Evolutionary conservation across 75 land plant genomes (phyloP), one percentile per base, ranked within the genome.

Genomic region (Isoetes taiwanensis): DNA sequence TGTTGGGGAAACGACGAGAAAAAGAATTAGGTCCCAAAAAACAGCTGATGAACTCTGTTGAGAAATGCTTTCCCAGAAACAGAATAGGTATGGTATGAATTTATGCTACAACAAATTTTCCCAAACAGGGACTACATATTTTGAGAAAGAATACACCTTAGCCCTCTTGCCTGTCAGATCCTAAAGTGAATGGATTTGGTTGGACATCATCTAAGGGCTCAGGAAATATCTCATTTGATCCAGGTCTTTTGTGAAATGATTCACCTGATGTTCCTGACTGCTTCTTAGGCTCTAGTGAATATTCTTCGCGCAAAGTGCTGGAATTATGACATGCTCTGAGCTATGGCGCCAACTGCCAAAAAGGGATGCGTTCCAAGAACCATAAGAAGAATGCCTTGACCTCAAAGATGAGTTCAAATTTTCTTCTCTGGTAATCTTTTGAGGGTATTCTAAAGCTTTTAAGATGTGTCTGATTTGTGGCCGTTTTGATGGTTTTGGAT

Each of bases 321-420:
- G 66, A 27, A 64, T 39, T 4, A 66, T 72, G 4, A 75, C 73
- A 14, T 73, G 64, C 41, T 85, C 85, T 5, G 83, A 85, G 68
- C 82, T 82, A 19, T 77, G 89, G 16, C 97, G 67, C 97, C 97
- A 86, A 65, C 97, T 91, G 4, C 97, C 89, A 69, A 86, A 87
- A 21, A 87, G 41, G 34, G 85, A 73, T 16, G 82, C 95, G 65
- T 87, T 91, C 97, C 97, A 91, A 0, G 85, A 83, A 1, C 97
- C 81, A 61, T 81, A 74, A 0, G 97, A 91, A 0, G 97, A 91
- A 0, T 78, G 75, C 31, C 85, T 74, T 24, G 84, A 70, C 54
- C 85, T 64, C 34, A 66, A 74, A 6, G 97, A 86, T n/a, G 64
- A 30, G 32, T 68, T 74, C 0, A 74, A 68, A 38, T 56, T 73